Conservation (phyloP, 2,329 filamentous ascomycete genomes). For the Ceratocystis albifundus region DNA sequence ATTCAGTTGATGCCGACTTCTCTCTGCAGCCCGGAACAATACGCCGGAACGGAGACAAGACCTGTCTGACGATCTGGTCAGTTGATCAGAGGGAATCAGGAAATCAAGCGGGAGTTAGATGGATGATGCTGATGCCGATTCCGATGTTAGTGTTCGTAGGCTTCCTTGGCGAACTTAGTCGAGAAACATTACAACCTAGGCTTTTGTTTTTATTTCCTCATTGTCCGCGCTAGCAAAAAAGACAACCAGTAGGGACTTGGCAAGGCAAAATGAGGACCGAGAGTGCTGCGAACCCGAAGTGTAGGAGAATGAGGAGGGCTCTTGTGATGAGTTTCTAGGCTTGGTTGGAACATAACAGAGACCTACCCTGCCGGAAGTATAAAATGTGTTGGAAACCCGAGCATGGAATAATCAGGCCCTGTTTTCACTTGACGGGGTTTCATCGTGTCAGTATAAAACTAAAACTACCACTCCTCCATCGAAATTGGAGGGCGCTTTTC, state of each 20-base stretch:
- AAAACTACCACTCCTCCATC: no score
- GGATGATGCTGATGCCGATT: background rate
- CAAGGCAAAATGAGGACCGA: no score
- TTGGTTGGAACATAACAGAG: no score
- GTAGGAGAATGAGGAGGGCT: no score
- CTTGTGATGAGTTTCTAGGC: no score
- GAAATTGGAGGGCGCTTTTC: background rate
- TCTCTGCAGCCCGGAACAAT: background rate
- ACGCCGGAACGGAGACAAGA: background rate
- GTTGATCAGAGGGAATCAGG: no score
- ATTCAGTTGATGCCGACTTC: no score
- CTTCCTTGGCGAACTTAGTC: conserved; percentile 8
- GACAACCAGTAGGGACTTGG: background rate
- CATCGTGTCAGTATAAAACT: background rate
- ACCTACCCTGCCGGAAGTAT: no score
- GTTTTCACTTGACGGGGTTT: background rate
- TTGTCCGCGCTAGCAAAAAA: background rate
- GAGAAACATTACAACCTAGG: conserved; percentile 3
- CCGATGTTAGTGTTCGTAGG: conserved; percentile 6
- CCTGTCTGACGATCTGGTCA: background rate
- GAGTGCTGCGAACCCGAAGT: no score
- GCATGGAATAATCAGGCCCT: no score
- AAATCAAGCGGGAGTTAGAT: background rate
- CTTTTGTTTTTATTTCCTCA: background rate
- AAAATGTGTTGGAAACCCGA: no score